Percentiles rank a stretch among this genome's conserved stretches.
Evolutionary conservation across 495 filamentous ascomycete genomes (phyloP).

Genomic region (Evernia prunastri): DNA sequence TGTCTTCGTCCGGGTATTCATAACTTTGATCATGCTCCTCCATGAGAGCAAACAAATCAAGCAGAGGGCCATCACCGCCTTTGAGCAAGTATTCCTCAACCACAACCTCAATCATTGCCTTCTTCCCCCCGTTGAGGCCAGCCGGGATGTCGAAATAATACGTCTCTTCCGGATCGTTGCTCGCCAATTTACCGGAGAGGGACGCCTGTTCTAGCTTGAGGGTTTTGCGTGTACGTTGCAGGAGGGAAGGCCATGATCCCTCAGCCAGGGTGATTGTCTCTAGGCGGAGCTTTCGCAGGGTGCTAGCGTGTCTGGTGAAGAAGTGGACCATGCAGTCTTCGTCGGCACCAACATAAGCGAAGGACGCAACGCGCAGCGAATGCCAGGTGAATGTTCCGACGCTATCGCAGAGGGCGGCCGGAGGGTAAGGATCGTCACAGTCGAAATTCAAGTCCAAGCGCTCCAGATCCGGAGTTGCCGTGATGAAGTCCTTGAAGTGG

Average conservation of each 20-base stretch:
- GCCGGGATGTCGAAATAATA: background rate
- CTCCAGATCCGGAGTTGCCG: background rate
- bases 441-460: background rate
- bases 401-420: background rate
- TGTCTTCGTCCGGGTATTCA: background rate
- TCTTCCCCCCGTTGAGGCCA: background rate
- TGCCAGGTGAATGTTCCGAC: background rate
- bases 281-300: background rate
- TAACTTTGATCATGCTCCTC: background rate
- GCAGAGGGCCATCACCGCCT: background rate
- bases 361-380: background rate
- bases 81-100: background rate
- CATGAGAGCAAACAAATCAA: background rate
- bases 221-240: background rate
- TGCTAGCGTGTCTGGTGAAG: background rate
- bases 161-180: background rate
- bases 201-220: background rate
- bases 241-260: background rate
- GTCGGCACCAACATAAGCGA: background rate
- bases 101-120: background rate
- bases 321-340: background rate
- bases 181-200: background rate
- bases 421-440: background rate
- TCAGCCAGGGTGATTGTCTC: background rate
- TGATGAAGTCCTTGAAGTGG: background rate